Percentiles rank a stretch among this genome's conserved stretches.
phyloP scores from a whole-genome alignment of 1,139 yeast species.

The Arxiozyma slooffiae region DNA sequence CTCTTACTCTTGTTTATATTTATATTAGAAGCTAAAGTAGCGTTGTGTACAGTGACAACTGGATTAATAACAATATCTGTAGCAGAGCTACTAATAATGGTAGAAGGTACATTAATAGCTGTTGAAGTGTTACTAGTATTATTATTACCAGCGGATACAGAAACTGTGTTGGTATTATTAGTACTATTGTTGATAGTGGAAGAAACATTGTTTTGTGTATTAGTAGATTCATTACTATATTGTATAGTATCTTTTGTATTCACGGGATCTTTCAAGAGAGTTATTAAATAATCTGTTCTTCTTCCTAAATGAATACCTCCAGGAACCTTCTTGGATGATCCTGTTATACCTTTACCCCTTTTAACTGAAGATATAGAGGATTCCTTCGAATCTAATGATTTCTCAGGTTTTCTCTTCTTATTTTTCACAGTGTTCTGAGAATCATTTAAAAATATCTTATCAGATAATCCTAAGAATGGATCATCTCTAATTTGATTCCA shows the following conservation, averaged over 20 bases:
- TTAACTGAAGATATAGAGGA: slow-evolving; percentile 8
- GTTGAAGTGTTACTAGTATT: background rate
- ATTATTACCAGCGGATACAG: background rate
- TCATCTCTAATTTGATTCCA: slow-evolving; percentile 94
- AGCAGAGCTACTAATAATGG: background rate
- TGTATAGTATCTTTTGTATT: slow-evolving; percentile 12
- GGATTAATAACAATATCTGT: background rate
- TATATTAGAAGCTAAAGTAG: background rate
- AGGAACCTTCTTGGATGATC: slow-evolving; percentile 56
- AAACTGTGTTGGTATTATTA: background rate
- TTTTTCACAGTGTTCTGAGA: slow-evolving; percentile 2
- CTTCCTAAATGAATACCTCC: slow-evolving; percentile 92
- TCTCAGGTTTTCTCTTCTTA: slow-evolving; percentile 1
- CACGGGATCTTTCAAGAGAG: slow-evolving; percentile 41
- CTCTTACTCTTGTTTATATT: background rate
- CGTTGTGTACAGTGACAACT: background rate
- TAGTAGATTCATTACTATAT: background rate
- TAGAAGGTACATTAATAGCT: background rate
- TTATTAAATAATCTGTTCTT: slow-evolving; percentile 76
- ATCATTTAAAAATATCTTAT: slow-evolving; percentile 61
- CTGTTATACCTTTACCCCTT: slow-evolving; percentile 20
- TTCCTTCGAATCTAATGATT: background rate
- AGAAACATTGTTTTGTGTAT: background rate
- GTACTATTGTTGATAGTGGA: background rate
- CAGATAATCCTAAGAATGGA: slow-evolving; percentile 78